Base-by-base conservation (phyloP, 306 rosid genomes). In the Cercis canadensis region DNA sequence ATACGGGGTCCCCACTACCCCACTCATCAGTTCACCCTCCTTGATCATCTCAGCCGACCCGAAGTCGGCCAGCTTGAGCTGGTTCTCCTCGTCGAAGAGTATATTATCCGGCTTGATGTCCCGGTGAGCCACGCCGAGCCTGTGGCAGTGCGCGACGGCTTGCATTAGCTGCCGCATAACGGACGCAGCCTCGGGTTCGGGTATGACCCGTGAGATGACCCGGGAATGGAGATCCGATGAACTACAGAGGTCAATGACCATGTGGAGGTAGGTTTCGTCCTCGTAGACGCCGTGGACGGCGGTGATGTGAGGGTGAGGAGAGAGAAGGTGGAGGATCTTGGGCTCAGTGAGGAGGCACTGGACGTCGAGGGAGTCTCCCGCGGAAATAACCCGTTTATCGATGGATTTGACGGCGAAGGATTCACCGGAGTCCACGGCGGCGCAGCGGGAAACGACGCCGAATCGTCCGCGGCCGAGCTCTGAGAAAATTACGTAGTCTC, bases 391-490 rank as follows among this genome's bases (percentile, higher is more conserved):
- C 2, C 68, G 67, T 50, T 88, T 90, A 24, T 90, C 88, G 51
- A 90, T 73, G 8, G 92, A 75, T 54, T 90, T 90, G 1, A 90
- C 85, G 58, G 90, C 90, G 73, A 70, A 82, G 10, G 33, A 53
- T 2, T 14, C 61, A 39, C 67, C 86, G 59, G 77, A 34, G 21
- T 68, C 17, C 3, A 5, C 10, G 9, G 84, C 76, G 2, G 46
- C 12, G 43, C 90, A 88, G 47, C 83, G 82, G 80, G 9, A 88
- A 52, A 90, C 96, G 45, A 75, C 70, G 52, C 96, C 94, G 70
- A 90, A 90, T 76, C 86, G 75, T 43, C 94, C 96, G 19, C 87
- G 86, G 58, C 89, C 90, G 50, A 90, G 62, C 86, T 90, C 94
- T 43, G 51, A 81, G 33, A 52, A 61, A 13, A 87, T 67, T 45